Conservation (phyloP, 2,329 filamentous ascomycete genomes). For the Phaeosphaeriaceae sp. region DNA sequence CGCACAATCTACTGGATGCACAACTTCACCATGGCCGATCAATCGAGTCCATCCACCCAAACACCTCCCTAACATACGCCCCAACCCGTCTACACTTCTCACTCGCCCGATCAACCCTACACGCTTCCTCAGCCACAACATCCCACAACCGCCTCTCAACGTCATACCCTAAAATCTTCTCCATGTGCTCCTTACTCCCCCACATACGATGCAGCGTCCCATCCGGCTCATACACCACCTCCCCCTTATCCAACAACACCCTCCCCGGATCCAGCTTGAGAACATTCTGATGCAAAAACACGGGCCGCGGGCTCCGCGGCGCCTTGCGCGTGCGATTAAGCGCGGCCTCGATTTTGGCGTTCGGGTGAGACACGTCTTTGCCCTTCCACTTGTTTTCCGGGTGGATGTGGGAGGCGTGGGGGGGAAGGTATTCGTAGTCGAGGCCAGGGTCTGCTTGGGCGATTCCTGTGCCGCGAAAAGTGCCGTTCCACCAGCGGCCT, state of each 20-base stretch:
- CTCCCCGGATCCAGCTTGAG: constrained; percentile 23
- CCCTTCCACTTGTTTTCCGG: constrained; percentile 10
- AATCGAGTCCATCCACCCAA: constrained; percentile 16
- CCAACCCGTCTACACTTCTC: constrained; percentile 18
- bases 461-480: constrained; percentile 19
- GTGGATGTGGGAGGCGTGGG: constrained; percentile 25
- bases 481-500: constrained; percentile 29
- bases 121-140: constrained; percentile 27
- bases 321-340: constrained; percentile 6
- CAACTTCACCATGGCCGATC: constrained; percentile 11
- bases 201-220: constrained; percentile 27
- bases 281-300: constrained; percentile 33
- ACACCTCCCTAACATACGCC: constrained; percentile 22
- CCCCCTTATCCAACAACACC: constrained; percentile 13
- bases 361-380: constrained; percentile 6
- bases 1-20: too few species aligned
- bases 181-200: constrained; percentile 16
- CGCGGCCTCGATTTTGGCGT: constrained; percentile 5
- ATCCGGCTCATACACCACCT: constrained; percentile 12
- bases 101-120: constrained; percentile 14
- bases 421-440: constrained; percentile 26
- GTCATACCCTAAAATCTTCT: constrained; percentile 29
- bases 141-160: constrained; percentile 35
- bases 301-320: constrained; percentile 9
- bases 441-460: constrained; percentile 25